Evolutionary conservation across 257 asterid species (phyloP).

Genomic region (Scutellaria minor): DNA sequence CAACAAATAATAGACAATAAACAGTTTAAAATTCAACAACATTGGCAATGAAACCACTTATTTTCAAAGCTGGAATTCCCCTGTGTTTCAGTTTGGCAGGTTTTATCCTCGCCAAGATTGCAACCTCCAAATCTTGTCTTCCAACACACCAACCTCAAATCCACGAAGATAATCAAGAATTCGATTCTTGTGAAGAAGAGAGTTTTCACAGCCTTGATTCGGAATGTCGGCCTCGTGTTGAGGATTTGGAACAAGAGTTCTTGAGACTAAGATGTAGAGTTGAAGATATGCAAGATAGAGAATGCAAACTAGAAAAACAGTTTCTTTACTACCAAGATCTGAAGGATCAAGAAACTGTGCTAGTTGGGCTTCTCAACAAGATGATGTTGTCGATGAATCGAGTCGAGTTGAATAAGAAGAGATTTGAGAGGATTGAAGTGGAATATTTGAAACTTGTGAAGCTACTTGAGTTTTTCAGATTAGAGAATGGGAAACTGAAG

Average conservation of each 20-base stretch:
- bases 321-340: constrained; percentile 46
- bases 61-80: constrained; percentile 63
- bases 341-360: constrained; percentile 50
- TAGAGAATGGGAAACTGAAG: constrained; percentile 49
- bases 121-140: constrained; percentile 33
- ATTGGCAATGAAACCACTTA: constrained; percentile 56
- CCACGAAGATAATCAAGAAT: constrained; percentile 24
- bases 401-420: constrained; percentile 45
- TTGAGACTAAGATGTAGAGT: constrained; percentile 34
- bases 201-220: constrained; percentile 36
- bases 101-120: constrained; percentile 45
- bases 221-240: constrained; percentile 28
- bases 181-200: constrained; percentile 32
- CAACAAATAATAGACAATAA: constrained; percentile 6
- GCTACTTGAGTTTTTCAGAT: constrained; percentile 43
- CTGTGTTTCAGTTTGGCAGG: constrained; percentile 66
- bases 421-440: constrained; percentile 42
- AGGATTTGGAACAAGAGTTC: constrained; percentile 36
- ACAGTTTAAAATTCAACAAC: background rate
- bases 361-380: constrained; percentile 51
- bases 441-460: constrained; percentile 42
- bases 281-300: constrained; percentile 42
- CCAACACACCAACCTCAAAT: background rate
- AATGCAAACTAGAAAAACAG: constrained; percentile 41
- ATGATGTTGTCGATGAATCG: constrained; percentile 46